Evolutionary conservation across 306 rosid genomes (phyloP).

Genomic region (Cicer bijugum): DNA sequence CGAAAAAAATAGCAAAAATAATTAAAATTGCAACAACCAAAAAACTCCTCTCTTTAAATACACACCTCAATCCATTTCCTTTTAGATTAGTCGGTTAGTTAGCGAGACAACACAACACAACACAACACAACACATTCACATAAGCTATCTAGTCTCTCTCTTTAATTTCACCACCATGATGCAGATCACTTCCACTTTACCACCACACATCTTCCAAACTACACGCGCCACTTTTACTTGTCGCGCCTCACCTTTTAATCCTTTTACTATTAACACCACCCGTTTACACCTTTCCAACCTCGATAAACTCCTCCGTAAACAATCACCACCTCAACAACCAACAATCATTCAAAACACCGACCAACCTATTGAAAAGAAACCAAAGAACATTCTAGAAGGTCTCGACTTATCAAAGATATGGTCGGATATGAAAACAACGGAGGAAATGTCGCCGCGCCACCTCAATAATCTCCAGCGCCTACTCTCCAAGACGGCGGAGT

Average conservation of each 20-base stretch:
- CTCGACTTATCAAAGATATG: slow-evolving; percentile 64
- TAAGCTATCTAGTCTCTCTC: background rate
- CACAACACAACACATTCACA: slow-evolving; percentile 9
- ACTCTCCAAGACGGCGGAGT: slow-evolving; percentile 63
- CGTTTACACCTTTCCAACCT: slow-evolving; percentile 73
- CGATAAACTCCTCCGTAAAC: slow-evolving; percentile 69
- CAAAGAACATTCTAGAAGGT: slow-evolving; percentile 56
- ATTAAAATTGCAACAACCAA: slow-evolving; percentile 24
- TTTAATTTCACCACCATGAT: slow-evolving; percentile 28
- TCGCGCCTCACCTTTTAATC: slow-evolving; percentile 65
- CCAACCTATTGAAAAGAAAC: slow-evolving; percentile 45
- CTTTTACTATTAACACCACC: slow-evolving; percentile 41
- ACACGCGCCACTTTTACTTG: slow-evolving; percentile 51
- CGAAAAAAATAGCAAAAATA: background rate
- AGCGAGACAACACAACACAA: background rate
- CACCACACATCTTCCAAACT: slow-evolving; percentile 57
- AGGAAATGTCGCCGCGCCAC: slow-evolving; percentile 88
- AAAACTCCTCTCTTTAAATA: slow-evolving; percentile 32
- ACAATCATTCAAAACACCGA: background rate
- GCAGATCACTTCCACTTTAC: slow-evolving; percentile 62
- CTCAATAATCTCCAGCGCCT: slow-evolving; percentile 66
- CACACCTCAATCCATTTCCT: background rate
- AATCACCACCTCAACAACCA: background rate
- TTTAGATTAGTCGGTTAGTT: background rate
- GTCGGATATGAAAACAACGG: slow-evolving; percentile 69